Percentiles rank a stretch among this genome's conserved stretches.
Conservation (phyloP, 2,329 filamentous ascomycete species). For the Penicillium sp. region DNA sequence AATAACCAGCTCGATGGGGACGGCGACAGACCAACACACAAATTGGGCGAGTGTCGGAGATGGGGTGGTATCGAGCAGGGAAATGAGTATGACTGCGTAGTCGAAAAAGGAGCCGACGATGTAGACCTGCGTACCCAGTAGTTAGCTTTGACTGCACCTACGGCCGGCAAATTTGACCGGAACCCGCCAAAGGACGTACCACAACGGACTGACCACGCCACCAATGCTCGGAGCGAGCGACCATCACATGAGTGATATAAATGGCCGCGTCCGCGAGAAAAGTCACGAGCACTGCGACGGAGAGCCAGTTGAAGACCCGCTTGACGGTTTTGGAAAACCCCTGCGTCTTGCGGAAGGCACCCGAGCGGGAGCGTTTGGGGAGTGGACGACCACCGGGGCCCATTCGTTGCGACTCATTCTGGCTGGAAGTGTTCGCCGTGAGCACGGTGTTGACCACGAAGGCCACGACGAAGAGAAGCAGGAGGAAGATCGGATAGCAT, state of each 20-base stretch:
- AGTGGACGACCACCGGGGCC: constrained; percentile 90
- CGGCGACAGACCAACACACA: constrained; percentile 70
- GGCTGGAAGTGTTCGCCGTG: constrained; percentile 49
- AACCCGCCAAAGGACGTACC: constrained; percentile 52
- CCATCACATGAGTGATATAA: constrained; percentile 71
- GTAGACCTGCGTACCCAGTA: constrained; percentile 64
- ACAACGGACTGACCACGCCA: constrained; percentile 79
- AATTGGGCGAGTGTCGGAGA: constrained; percentile 79
- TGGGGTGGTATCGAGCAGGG: constrained; percentile 77
- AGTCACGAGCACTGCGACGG: constrained; percentile 67
- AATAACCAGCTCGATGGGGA: constrained; percentile 71
- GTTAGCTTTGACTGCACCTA: constrained; percentile 9
- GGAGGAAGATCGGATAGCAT: constrained; percentile 62
- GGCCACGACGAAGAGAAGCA: constrained; percentile 62
- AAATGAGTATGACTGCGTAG: constrained; percentile 81
- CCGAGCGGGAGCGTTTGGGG: constrained; percentile 60
- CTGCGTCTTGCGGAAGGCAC: constrained; percentile 49
- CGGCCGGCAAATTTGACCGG: background rate
- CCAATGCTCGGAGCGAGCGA: constrained; percentile 64
- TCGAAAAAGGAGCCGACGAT: constrained; percentile 81
- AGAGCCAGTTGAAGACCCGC: constrained; percentile 72
- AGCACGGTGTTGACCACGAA: constrained; percentile 63
- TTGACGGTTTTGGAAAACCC: constrained; percentile 67
- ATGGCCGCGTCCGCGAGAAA: constrained; percentile 73
- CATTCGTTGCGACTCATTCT: constrained; percentile 52